Evolutionary conservation across 2,329 filamentous ascomycete genomes (phyloP).

Genomic region (Fusarium xyrophilum): DNA sequence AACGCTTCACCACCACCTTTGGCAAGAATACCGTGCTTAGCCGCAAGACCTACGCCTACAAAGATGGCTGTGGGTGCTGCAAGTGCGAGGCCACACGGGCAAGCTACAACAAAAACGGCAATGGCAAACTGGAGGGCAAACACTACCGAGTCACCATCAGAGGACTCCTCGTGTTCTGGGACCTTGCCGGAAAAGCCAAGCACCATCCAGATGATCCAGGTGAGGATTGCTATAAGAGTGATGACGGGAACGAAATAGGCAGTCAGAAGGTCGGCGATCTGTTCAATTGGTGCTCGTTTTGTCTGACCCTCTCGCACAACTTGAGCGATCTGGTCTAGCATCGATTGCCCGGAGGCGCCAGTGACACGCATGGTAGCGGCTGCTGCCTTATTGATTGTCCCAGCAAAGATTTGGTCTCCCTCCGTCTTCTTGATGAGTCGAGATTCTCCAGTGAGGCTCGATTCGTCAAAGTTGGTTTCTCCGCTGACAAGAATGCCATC

Average conservation of each 20-base stretch:
- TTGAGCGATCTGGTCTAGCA: slow-evolving; percentile 81
- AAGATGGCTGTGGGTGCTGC: slow-evolving; percentile 88
- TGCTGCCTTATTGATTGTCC: slow-evolving; percentile 74
- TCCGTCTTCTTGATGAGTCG: slow-evolving; percentile 67
- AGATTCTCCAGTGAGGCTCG: slow-evolving; percentile 84
- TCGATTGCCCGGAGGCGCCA: slow-evolving; percentile 70
- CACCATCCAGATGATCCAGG: slow-evolving; percentile 74
- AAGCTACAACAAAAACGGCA: slow-evolving; percentile 85
- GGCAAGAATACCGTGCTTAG: slow-evolving; percentile 79
- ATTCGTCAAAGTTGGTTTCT: slow-evolving; percentile 81
- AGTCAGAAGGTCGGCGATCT: slow-evolving; percentile 75
- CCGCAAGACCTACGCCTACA: slow-evolving; percentile 80
- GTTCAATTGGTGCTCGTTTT: slow-evolving; percentile 76
- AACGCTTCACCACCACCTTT: slow-evolving; percentile 87
- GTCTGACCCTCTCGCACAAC: slow-evolving; percentile 81
- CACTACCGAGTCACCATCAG: slow-evolving; percentile 69
- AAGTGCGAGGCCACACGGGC: slow-evolving; percentile 82
- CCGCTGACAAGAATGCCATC: slow-evolving; percentile 74
- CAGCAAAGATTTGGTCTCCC: slow-evolving; percentile 73
- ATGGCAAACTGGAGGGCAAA: slow-evolving; percentile 86
- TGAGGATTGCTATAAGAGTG: slow-evolving; percentile 71
- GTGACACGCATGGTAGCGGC: slow-evolving; percentile 70
- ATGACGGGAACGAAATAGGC: slow-evolving; percentile 79
- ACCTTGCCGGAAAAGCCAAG: slow-evolving; percentile 67
- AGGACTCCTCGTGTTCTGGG: slow-evolving; percentile 62